These are phyloP conservation scores for Aspergillus intermedius DNA, from an alignment of 2,329 filamentous ascomycete species.

Conservation along the genomic window DNA sequence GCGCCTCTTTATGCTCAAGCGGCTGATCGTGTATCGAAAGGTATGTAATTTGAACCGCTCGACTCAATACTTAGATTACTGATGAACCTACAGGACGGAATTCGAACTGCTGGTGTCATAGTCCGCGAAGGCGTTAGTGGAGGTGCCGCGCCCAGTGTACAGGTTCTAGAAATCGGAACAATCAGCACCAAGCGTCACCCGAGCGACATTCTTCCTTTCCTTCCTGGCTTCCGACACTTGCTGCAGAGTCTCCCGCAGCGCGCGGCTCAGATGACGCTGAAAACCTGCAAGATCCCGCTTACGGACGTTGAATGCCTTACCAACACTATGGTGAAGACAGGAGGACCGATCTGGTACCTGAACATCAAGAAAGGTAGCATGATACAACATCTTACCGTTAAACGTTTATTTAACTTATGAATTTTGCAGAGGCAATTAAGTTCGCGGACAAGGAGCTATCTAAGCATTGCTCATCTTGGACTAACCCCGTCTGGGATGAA, in stretches of 20 bases:
- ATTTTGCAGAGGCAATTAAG: constrained; percentile 43
- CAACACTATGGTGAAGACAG: constrained; percentile 53
- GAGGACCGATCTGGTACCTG: constrained; percentile 42
- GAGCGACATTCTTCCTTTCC: constrained; percentile 80
- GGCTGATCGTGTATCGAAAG: constrained; percentile 74
- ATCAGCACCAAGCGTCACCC: constrained; percentile 64
- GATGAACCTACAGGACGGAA: constrained; percentile 55
- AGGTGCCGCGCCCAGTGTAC: constrained; percentile 61
- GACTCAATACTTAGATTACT: constrained; percentile 9
- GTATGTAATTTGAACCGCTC: constrained; percentile 22
- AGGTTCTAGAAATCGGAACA: constrained; percentile 70
- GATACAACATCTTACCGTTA: background rate
- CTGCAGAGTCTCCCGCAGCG: constrained; percentile 62
- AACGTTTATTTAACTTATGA: constrained; percentile 6
- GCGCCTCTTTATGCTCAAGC: constrained; percentile 67
- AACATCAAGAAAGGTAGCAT: constrained; percentile 45
- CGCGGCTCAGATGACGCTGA: constrained; percentile 61
- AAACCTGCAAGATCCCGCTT: constrained; percentile 63
- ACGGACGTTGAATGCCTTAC: constrained; percentile 81
- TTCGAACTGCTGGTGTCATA: constrained; percentile 74
- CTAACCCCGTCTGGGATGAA: constrained; percentile 70
- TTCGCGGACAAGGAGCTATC: constrained; percentile 63
- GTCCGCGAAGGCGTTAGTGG: constrained; percentile 66
- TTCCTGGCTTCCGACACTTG: constrained; percentile 61
- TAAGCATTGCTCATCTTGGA: constrained; percentile 67